Evolutionary conservation across 2,329 filamentous ascomycete species (phyloP).

Genomic region (Pestalotiopsis sp.): DNA sequence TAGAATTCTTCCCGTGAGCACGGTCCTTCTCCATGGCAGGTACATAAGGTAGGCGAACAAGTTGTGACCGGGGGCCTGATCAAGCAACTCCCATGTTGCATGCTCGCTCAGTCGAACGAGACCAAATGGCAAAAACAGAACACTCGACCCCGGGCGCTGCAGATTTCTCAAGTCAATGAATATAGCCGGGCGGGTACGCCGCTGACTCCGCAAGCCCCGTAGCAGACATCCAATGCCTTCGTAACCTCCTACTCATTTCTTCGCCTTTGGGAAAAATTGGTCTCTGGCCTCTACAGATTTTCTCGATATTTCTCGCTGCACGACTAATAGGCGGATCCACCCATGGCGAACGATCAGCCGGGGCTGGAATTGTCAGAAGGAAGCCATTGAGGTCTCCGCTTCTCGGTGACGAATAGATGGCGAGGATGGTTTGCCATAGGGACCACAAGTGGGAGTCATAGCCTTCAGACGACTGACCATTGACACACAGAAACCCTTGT

Average conservation of each 20-base stretch:
- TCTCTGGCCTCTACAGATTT: background rate
- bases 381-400: background rate
- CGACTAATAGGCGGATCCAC: background rate
- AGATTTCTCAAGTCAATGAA: background rate
- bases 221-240: background rate
- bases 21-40: background rate
- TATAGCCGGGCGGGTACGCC: background rate
- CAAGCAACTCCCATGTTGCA: background rate
- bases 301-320: background rate
- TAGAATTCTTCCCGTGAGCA: too few species aligned
- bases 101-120: background rate
- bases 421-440: background rate
- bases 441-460: conserved; percentile 7
- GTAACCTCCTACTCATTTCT: background rate
- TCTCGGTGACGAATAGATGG: conserved; percentile 4
- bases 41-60: background rate
- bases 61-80: background rate
- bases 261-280: background rate
- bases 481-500: conserved; percentile 8
- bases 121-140: background rate
- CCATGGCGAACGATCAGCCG: background rate
- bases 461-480: background rate
- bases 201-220: background rate
- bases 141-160: background rate
- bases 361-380: background rate